Evolutionary conservation across 2,329 filamentous ascomycete species (phyloP).

Genomic region (Metarhizium humberi): DNA sequence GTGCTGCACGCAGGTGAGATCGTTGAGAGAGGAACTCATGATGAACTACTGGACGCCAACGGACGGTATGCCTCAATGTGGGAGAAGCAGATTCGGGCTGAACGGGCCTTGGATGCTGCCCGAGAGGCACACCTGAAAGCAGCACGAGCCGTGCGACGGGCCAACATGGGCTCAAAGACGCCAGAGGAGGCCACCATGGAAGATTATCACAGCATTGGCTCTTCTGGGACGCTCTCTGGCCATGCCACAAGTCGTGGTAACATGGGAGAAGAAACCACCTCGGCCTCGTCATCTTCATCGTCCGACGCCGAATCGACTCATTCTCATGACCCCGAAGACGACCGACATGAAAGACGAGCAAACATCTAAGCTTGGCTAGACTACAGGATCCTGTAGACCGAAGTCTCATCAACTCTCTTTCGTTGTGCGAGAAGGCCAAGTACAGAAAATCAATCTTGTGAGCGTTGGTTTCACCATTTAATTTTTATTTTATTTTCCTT

Average conservation of each 20-base stretch:
- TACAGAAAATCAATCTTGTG: background rate
- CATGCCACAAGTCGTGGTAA: slow-evolving; percentile 23
- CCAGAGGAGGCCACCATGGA: slow-evolving; percentile 31
- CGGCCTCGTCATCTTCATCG: slow-evolving; percentile 17
- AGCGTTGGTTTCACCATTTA: background rate
- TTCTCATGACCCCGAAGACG: slow-evolving; percentile 8
- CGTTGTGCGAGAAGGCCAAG: background rate
- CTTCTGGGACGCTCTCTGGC: slow-evolving; percentile 31
- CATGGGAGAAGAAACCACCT: slow-evolving; percentile 20
- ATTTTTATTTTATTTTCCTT: background rate
- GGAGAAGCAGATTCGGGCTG: slow-evolving; percentile 77
- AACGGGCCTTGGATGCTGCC: slow-evolving; percentile 44
- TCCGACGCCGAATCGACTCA: slow-evolving; percentile 30
- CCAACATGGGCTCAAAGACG: slow-evolving; percentile 35
- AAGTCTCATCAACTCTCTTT: background rate
- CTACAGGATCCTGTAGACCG: background rate
- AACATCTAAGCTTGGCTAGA: background rate
- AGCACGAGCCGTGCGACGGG: slow-evolving; percentile 32
- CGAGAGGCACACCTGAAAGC: slow-evolving; percentile 26
- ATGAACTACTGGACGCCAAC: slow-evolving; percentile 59
- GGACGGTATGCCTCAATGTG: slow-evolving; percentile 80
- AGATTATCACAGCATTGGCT: slow-evolving; percentile 35
- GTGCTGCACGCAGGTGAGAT: slow-evolving; percentile 71
- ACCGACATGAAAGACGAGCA: background rate
- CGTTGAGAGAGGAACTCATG: slow-evolving; percentile 69